Evolutionary conservation across 805 yeast genomes (phyloP), one percentile per base, ranked within the genome.

Genomic region (Candida nemodendra): DNA sequence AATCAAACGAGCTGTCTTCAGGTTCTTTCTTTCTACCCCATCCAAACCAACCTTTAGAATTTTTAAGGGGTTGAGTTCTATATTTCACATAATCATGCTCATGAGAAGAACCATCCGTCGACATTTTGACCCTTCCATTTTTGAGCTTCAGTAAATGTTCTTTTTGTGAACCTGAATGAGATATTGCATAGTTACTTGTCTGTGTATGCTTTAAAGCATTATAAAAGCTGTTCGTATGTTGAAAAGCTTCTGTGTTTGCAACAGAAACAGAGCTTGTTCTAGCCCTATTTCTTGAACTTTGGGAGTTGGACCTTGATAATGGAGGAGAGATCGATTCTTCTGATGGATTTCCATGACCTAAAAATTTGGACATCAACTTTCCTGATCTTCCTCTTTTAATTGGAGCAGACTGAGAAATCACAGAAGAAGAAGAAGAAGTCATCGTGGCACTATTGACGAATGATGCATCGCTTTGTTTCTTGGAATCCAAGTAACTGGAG

Each of bases 11-110:
- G 9, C 53, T 53, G 26, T 54, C 60, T 5, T 51, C 61, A 1
- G 36, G 39, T 3, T 64, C 69, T 33, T 59, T 61, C 45, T 50
- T 54, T 37, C 56, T 61, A 35, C 50, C 58, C 62, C 65, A 60
- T 8, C 59, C 54, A 42, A 59, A 53, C 41, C 62, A 53, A 22
- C 58, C 50, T n/a, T 48, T 43, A 14, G 41, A 44, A 11, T 50
- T 44, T 38, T 59, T 64, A 5, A 50, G 37, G 4, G 61, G 58
- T 23, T 57, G 62, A 3, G 66, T 64, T 42, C 49, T 58, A 42
- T 53, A 59, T 31, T 59, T 62, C 21, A 47, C 29, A 33, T 53
- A 63, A 37, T 63, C 66, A 44, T 64, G 69, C 36, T 59, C 61
- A 46, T 64, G 69, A 0, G 51, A 26, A 14, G 45, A 39, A 6